Percentiles rank a stretch among this genome's conserved stretches.
Conservation (phyloP, 257 asterid genomes). For the Leptodermis oblonga region DNA sequence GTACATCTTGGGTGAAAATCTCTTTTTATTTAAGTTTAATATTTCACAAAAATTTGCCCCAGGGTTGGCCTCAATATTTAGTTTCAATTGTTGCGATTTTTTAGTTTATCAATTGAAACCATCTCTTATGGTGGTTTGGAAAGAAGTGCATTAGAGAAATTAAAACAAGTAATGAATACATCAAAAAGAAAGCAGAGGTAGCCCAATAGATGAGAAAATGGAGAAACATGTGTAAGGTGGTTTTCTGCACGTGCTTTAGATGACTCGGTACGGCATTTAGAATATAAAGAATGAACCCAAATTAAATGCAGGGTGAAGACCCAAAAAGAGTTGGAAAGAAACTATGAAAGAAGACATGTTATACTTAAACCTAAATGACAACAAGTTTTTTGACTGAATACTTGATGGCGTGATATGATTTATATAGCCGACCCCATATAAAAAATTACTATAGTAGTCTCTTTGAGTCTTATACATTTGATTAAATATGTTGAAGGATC, state of each 20-base stretch:
- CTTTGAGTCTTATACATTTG: too few relatives aligned
- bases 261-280: too few relatives aligned
- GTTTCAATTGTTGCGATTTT: not conserved
- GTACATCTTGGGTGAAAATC: not conserved
- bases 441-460: too few relatives aligned
- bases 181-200: not conserved
- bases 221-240: not conserved
- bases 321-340: not conserved
- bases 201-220: not conserved
- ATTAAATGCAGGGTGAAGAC: not conserved
- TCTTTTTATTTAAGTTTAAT: not conserved
- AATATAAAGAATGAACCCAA: not conserved
- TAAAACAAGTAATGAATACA: not conserved
- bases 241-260: too few relatives aligned
- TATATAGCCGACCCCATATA: too few relatives aligned
- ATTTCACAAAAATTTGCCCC: not conserved
- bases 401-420: not conserved
- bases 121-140: not conserved
- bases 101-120: not conserved
- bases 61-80: not conserved
- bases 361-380: not conserved
- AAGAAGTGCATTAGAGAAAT: not conserved
- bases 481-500: too few relatives aligned
- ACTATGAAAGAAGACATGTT: not conserved
- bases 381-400: not conserved